A percentile compares a stretch with the other conserved stretches of the same genome.
These are phyloP conservation scores for Sarocladiaceae sp. DNA, from an alignment of 2,329 filamentous ascomycete species.

Conservation along the genomic window DNA sequence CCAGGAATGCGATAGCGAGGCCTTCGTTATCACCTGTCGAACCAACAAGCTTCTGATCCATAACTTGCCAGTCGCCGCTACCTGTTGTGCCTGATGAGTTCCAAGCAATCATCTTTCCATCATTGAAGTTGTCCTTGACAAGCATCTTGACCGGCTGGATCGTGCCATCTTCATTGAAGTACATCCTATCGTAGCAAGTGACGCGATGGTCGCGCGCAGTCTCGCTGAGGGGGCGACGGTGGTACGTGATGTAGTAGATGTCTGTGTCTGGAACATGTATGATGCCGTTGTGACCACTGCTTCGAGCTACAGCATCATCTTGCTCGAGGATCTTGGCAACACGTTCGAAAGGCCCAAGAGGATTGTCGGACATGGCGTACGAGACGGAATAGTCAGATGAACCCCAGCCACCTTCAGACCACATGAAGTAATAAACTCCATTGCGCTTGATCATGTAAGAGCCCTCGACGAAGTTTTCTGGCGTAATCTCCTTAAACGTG, in stretches of 20 bases:
- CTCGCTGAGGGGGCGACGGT: slow-evolving; percentile 36
- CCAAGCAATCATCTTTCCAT: slow-evolving; percentile 33
- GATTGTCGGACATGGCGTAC: slow-evolving; percentile 33
- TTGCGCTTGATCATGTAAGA: slow-evolving; percentile 39
- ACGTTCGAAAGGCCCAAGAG: slow-evolving; percentile 34
- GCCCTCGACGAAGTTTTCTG: slow-evolving; percentile 28
- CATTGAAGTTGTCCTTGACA: slow-evolving; percentile 35
- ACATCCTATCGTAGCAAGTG: slow-evolving; percentile 41
- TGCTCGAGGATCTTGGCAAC: slow-evolving; percentile 34
- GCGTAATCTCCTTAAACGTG: slow-evolving; percentile 38
- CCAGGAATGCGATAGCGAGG: slow-evolving; percentile 20
- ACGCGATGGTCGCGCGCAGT: slow-evolving; percentile 39
- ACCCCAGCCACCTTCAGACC: slow-evolving; percentile 41
- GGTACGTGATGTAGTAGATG: slow-evolving; percentile 42
- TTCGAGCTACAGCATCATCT: slow-evolving; percentile 33
- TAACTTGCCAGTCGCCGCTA: slow-evolving; percentile 20
- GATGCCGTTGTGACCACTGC: slow-evolving; percentile 37
- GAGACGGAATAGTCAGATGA: slow-evolving; percentile 40
- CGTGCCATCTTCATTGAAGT: slow-evolving; percentile 36
- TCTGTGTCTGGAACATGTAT: slow-evolving; percentile 38
- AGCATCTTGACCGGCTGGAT: slow-evolving; percentile 38
- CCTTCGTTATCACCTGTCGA: slow-evolving; percentile 5
- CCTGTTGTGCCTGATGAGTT: slow-evolving; percentile 14
- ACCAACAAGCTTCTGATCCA: slow-evolving; percentile 17
- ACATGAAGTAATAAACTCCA: slow-evolving; percentile 39